Evolutionary conservation across 768 basidiomycete genomes (phyloP).

Genomic region (Tylopilus sp.): DNA sequence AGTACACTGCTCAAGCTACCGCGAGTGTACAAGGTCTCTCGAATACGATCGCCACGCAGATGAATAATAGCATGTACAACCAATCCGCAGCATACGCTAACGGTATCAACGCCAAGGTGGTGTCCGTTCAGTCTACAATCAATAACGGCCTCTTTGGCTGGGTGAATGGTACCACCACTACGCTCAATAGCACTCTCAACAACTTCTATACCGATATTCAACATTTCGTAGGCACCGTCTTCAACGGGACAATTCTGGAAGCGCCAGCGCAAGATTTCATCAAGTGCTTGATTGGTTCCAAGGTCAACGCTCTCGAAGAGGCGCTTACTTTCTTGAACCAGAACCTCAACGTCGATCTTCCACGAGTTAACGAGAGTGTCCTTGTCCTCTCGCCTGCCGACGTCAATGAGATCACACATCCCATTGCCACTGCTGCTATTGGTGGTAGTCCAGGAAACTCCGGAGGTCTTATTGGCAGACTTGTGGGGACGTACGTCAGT

Average conservation of each 20-base stretch:
- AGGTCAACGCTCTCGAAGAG: conserved; percentile 81
- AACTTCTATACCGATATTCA: conserved; percentile 87
- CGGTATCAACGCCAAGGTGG: conserved; percentile 71
- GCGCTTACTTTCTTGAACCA: conserved; percentile 90
- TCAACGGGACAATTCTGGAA: conserved; percentile 83
- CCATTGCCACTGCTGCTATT: conserved; percentile 82
- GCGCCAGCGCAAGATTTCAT: conserved; percentile 82
- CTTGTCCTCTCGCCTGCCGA: conserved; percentile 72
- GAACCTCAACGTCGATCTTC: conserved; percentile 78
- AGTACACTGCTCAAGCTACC: conserved; percentile 62
- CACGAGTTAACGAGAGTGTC: conserved; percentile 68
- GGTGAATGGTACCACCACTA: conserved; percentile 87
- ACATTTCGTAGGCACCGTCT: conserved; percentile 68
- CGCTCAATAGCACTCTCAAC: conserved; percentile 82
- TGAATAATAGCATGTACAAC: conserved; percentile 82
- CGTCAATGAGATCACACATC: conserved; percentile 71
- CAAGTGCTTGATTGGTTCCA: conserved; percentile 86
- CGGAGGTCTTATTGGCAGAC: conserved; percentile 63
- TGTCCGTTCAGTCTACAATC: conserved; percentile 66
- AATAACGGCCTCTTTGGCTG: conserved; percentile 91
- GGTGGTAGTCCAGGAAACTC: conserved; percentile 50
- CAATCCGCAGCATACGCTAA: conserved; percentile 75
- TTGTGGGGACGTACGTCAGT: conserved; percentile 70
- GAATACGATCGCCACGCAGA: conserved; percentile 63
- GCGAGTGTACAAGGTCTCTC: conserved; percentile 64